These are phyloP conservation scores for Neckera pumila DNA, from an alignment of 225 moss, liverwort and hornwort genomes.

Conservation along the genomic window DNA sequence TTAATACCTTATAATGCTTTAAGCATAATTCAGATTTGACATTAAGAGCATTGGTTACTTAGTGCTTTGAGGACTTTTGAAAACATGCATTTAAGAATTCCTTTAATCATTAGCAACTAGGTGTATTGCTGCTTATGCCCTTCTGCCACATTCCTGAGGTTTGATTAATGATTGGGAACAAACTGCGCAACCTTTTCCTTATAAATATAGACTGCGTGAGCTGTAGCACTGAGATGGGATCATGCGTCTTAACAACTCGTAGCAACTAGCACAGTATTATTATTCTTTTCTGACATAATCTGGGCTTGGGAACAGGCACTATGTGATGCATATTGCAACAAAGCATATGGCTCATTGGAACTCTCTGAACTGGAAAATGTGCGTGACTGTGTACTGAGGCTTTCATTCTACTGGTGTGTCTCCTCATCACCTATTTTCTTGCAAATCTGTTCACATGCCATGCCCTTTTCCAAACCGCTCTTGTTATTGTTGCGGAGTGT, in stretches of 20 bases:
- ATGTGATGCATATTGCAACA: conserved; percentile 57
- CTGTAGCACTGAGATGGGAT: not conserved
- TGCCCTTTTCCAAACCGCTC: not conserved
- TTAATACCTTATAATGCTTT: not conserved
- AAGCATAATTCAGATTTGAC: not conserved
- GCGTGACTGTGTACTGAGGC: conserved; percentile 57
- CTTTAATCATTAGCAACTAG: not conserved
- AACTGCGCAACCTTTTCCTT: not conserved
- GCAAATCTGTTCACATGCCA: not conserved
- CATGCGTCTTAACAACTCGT: not conserved
- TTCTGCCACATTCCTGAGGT: not conserved
- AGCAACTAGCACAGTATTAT: not conserved
- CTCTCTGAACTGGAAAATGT: conserved; percentile 42
- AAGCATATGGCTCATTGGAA: conserved; percentile 27
- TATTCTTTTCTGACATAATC: not conserved
- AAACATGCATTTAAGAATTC: not conserved
- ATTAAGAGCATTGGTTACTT: not conserved
- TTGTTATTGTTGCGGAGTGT: not conserved
- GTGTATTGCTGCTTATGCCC: not conserved
- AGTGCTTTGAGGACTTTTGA: not conserved
- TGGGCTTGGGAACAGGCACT: conserved; percentile 21
- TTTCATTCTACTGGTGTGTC: conserved; percentile 72
- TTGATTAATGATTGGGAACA: not conserved
- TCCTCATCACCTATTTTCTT: not conserved
- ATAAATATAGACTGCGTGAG: not conserved